These are phyloP conservation scores for Aspergillus ochraceus DNA, from an alignment of 2,329 filamentous ascomycete species.

Conservation along the genomic window DNA sequence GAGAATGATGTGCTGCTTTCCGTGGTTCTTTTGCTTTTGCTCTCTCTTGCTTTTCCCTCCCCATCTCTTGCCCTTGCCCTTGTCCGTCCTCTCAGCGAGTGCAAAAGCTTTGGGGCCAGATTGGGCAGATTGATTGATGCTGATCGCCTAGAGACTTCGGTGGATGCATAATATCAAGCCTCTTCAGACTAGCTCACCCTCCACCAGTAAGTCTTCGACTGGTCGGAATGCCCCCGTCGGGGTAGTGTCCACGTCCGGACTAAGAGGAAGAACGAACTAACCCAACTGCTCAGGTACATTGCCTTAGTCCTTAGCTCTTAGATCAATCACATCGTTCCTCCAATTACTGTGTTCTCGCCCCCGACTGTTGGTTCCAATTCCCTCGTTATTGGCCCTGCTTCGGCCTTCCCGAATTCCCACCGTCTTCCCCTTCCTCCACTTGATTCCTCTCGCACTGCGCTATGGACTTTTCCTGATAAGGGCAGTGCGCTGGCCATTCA, in stretches of 20 bases:
- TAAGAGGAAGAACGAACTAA: not conserved
- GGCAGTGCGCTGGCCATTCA: slow-evolving; percentile 30
- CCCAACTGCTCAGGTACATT: not conserved
- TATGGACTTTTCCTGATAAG: slow-evolving; percentile 27
- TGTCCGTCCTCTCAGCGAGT: not conserved
- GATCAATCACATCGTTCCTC: not conserved
- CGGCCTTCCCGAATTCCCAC: slow-evolving; percentile 14
- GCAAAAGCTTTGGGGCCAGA: no score
- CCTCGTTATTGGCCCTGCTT: not conserved
- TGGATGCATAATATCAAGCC: no score
- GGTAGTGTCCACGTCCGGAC: not conserved
- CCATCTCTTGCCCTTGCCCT: slow-evolving; percentile 4
- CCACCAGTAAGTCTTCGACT: not conserved
- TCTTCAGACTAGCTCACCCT: no score
- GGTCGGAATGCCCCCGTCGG: not conserved
- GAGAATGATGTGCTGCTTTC: not conserved
- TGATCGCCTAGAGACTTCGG: no score
- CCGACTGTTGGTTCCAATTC: slow-evolving; percentile 4
- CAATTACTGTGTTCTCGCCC: not conserved
- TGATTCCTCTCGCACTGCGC: slow-evolving; percentile 2
- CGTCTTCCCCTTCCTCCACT: slow-evolving; percentile 3
- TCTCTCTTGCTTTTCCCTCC: not conserved
- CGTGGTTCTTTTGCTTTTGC: not conserved
- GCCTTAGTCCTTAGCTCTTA: not conserved
- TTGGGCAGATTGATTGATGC: no score